phyloP scores from a whole-genome alignment of 2,329 filamentous ascomycete genomes.

The Septoria linicola region DNA sequence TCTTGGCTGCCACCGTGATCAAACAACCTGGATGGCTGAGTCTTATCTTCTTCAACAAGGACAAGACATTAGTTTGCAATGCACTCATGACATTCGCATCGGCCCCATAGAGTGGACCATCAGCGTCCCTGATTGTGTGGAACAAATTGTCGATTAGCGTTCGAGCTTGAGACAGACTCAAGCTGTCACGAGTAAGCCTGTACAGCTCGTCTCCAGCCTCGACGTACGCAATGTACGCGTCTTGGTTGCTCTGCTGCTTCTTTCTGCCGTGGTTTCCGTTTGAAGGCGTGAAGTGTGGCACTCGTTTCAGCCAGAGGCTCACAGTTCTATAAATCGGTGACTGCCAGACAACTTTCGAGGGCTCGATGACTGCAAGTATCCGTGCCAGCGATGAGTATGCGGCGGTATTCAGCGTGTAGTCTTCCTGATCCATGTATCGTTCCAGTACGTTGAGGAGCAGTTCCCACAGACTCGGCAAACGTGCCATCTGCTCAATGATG shows the following conservation, averaged over 20 bases:
- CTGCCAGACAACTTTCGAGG: slow-evolving; percentile 27
- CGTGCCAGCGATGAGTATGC: slow-evolving; percentile 44
- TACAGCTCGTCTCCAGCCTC: slow-evolving; percentile 75
- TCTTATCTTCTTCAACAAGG: slow-evolving; percentile 65
- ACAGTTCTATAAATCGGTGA: slow-evolving; percentile 33
- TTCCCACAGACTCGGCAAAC: slow-evolving; percentile 73
- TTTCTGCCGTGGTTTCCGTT: slow-evolving; percentile 14
- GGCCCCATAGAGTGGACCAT: slow-evolving; percentile 64
- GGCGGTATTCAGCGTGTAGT: slow-evolving; percentile 44
- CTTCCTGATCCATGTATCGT: slow-evolving; percentile 43
- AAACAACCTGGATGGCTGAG: slow-evolving; percentile 68
- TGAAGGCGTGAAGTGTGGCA: slow-evolving; percentile 23
- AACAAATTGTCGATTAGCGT: slow-evolving; percentile 71
- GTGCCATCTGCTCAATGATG: slow-evolving; percentile 63
- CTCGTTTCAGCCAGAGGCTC: slow-evolving; percentile 35
- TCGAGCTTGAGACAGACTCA: slow-evolving; percentile 62
- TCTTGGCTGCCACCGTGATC: slow-evolving; percentile 66
- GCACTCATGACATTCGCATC: slow-evolving; percentile 73
- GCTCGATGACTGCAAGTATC: slow-evolving; percentile 39
- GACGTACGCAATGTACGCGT: slow-evolving; percentile 81
- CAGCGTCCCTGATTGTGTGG: slow-evolving; percentile 68
- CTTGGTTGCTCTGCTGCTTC: slow-evolving; percentile 59
- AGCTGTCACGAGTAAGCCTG: slow-evolving; percentile 63
- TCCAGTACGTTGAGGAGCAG: slow-evolving; percentile 70
- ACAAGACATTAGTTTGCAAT: slow-evolving; percentile 68